These are phyloP conservation scores for Solanum boliviense DNA, from an alignment of 257 asterid genomes.

Conservation along the genomic window DNA sequence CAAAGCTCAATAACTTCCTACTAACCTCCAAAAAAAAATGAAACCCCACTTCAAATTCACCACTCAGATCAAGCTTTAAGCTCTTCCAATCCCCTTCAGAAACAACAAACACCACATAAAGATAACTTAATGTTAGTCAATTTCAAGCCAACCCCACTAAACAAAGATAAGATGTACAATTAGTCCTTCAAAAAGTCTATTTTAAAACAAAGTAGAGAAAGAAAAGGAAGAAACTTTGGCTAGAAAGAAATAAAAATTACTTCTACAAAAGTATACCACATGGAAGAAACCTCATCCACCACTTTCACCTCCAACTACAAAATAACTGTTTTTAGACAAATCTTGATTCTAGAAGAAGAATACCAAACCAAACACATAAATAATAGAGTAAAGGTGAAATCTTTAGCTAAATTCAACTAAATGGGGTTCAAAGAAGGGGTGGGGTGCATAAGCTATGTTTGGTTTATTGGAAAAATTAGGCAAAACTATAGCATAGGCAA, in stretches of 20 bases:
- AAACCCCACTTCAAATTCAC: conserved; percentile 12
- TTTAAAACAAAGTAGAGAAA: conserved; percentile 7
- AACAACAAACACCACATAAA: conserved; percentile 14
- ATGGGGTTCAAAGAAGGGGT: not conserved
- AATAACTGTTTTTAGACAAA: conserved; percentile 12
- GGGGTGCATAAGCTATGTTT: not conserved
- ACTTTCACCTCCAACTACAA: not conserved
- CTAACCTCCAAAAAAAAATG: conserved; percentile 23
- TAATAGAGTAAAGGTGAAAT: not conserved
- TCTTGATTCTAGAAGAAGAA: not conserved
- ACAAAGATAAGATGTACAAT: conserved; percentile 5
- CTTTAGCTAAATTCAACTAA: not conserved
- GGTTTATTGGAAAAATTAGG: not conserved
- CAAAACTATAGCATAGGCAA: not conserved
- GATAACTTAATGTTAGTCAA: conserved; percentile 9
- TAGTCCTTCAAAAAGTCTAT: conserved; percentile 23
- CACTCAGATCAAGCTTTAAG: conserved; percentile 7
- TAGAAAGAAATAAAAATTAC: not conserved
- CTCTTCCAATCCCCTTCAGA: not conserved
- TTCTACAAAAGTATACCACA: conserved; percentile 41
- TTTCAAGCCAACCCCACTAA: conserved; percentile 16
- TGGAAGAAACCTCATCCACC: conserved; percentile 26
- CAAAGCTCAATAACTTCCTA: not conserved
- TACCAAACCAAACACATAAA: conserved; percentile 1
- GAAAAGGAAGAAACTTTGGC: not conserved